Evolutionary conservation across 78 protist species (phyloP), one percentile per base, ranked within the genome.

Genomic region (Polysphondylium violaceum): DNA sequence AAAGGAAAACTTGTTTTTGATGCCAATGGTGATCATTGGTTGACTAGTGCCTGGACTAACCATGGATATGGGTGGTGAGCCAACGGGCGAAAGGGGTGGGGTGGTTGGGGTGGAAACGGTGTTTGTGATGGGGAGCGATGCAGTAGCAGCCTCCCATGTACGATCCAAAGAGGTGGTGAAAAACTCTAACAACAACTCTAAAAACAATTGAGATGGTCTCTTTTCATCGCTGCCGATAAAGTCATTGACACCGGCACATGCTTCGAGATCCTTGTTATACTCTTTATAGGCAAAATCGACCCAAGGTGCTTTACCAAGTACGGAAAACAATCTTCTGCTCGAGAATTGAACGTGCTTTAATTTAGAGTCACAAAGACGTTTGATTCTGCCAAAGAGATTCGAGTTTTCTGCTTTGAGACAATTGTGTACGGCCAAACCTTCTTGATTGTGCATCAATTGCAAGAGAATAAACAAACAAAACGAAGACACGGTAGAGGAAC

Each of bases 271-370:
- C 33, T 68, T 81, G n/a, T 50, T 81, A n/a, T 60, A 81, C 29
- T 78, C 88, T 41, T 78, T 78, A 19, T 68, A 81, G n/a, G 68
- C 69, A 11, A 68, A 67, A 36, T 81, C 89, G 23, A 68, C 44
- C 89, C 89, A 81, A 8, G 67, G 77, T 16, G 71, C 51, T n/a
- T 81, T 81, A 35, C 47, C 6, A 25, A 81, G n/a, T 3, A 81
- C 78, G 7, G 77, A 51, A 23, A 36, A 81, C 7, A 81, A 58
- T 31, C 89, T 21, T 36, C 89, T 35, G 0, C 78, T 77, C 5
- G 89, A 76, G 21, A 81, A 81, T 47, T 81, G 89, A 17, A 81
- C 89, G 38, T 81, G 89, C n/a, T 81, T 81, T n/a, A 67, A 40
- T 33, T 55, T 44, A 12, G 68, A 29, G 2, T 81, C 69, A 56